Base-by-base conservation (phyloP, 2,329 filamentous ascomycete genomes). In the Aspergillus arachidicola region DNA sequence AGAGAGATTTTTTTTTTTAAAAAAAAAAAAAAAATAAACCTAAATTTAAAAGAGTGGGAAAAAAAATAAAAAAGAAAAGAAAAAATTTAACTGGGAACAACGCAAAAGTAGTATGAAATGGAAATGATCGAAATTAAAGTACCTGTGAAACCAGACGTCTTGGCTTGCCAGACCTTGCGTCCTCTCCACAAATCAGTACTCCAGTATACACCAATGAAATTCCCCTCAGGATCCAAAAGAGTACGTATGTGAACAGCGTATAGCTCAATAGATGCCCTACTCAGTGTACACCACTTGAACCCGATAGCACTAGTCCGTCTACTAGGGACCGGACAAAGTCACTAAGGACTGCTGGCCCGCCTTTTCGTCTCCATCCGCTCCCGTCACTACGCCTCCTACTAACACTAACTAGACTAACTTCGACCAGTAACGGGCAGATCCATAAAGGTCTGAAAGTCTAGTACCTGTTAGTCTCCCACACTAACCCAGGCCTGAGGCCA, bases 91-190 rank as follows among this genome's bases (percentile, higher is more conserved):
- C 30, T 23, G 57, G 21, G 38, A n/a, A 50, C 16, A 48, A 58
- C 45, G 14, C 57, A 59, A 59, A 58, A n/a, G 38, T 41, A 19
- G 57, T 32, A 58, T 38, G 57, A 51, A 51, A 51, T 51, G 48
- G 28, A 32, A 63, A 34, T 36, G 41, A 21, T 21, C 41, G 30
- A 16, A 28, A 28, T 38, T 59, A 59, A 48, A 48, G 43, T 59
- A 59, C 32, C 63, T 67, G 64, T 64, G 63, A 66, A 66, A 66
- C 62, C 54, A 58, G 51, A 54, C 60, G 53, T 60, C 62, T 66
- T 66, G 63, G 64, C 58, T 62, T 60, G 60, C 62, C 51, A 66
- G 60, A 63, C 66, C 66, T 68, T 68, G 66, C 66, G 66, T 68
- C 66, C 57, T 58, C 61, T 56, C 59, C 59, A 36, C 48, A 19